phyloP scores from a whole-genome alignment of 1,284 basidiomycete species.

The Cerioporus squamosus region DNA sequence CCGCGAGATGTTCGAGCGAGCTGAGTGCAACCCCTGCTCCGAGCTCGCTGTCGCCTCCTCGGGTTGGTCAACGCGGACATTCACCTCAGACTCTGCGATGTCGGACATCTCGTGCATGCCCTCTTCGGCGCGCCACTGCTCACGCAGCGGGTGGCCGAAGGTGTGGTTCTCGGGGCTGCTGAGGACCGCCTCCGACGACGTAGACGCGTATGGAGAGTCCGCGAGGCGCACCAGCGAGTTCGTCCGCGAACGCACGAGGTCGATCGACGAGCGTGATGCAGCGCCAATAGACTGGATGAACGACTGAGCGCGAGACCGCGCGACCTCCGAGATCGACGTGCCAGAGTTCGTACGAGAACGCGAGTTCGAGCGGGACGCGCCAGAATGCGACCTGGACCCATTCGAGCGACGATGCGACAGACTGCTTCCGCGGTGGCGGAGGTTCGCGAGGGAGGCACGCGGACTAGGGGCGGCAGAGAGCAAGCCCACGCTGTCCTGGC shows the following conservation, averaged over 20 bases:
- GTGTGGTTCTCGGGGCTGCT: slow-evolving; percentile 71
- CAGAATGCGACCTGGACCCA: slow-evolving; percentile 35
- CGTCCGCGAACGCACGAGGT: slow-evolving; percentile 52
- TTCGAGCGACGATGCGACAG: slow-evolving; percentile 35
- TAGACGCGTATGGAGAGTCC: slow-evolving; percentile 44
- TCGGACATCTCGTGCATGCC: slow-evolving; percentile 25
- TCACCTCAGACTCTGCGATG: slow-evolving; percentile 22
- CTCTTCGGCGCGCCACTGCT: slow-evolving; percentile 30
- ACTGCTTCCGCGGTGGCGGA: slow-evolving; percentile 45
- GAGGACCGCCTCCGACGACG: slow-evolving; percentile 49
- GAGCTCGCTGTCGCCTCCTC: slow-evolving; percentile 7
- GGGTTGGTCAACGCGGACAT: slow-evolving; percentile 3
- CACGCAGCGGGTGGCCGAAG: slow-evolving; percentile 59
- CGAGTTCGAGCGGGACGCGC: slow-evolving; percentile 35
- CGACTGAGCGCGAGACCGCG: slow-evolving; percentile 63
- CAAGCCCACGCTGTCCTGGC: slow-evolving; percentile 70
- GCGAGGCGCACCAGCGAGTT: slow-evolving; percentile 63
- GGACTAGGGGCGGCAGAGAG: slow-evolving; percentile 60
- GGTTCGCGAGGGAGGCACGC: slow-evolving; percentile 54
- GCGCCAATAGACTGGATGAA: slow-evolving; percentile 65
- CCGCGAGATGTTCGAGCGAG: slow-evolving; percentile 28
- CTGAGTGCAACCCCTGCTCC: slow-evolving; percentile 22
- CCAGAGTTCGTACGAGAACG: slow-evolving; percentile 55
- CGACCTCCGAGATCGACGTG: slow-evolving; percentile 43
- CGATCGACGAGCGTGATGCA: slow-evolving; percentile 63